Base-by-base conservation (phyloP, 345 rosid species). In the Atalantia buxifolia region DNA sequence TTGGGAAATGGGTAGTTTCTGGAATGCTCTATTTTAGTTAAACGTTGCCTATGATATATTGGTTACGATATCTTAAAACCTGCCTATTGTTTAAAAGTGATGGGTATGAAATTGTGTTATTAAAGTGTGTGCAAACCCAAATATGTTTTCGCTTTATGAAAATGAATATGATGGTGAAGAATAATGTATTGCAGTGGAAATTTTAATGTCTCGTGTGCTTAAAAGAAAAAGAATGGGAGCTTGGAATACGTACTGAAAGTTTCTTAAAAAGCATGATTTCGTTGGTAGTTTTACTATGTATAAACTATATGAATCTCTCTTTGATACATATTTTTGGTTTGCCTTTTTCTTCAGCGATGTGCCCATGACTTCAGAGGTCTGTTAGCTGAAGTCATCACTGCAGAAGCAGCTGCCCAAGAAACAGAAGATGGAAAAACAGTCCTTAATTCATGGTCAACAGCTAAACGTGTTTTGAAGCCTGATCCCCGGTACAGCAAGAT, bases 381-480 rank as follows among this genome's bases (percentile, higher is more conserved):
- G 55, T 79, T 94, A 76, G 79, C 85, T 7, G 98, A 94, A 89
- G 92, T 85, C 61, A 80, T 96, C 60, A 94, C 93, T 35, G 79
- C 84, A 13, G 97, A 90, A 74, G 89, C 95, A 48, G 89, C 93
- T 80, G 72, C 97, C 56, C 87, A 86, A 74, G 85, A 86, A 84
- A 86, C 92, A 1, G 97, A 91, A 76, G 95, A 88, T 45, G 92
- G 92, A 73, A 96, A 90, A 82, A 89, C 95, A 2, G 87, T 86
- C 71, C 88, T 96, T 35, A 92, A 90, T 80, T 96, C 98, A 0
- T 96, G 99, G 99, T 92, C 99, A 57, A 90, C 92, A 0, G 97
- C 98, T 38, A 96, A 92, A 84, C 93, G 86, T 35, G 80, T 89
- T 65, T 87, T 94, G 25, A 96, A 92, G 85, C 75, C 86, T 1